phyloP scores from a whole-genome alignment of 2,329 filamentous ascomycete species.

The Penicillium sp. region DNA sequence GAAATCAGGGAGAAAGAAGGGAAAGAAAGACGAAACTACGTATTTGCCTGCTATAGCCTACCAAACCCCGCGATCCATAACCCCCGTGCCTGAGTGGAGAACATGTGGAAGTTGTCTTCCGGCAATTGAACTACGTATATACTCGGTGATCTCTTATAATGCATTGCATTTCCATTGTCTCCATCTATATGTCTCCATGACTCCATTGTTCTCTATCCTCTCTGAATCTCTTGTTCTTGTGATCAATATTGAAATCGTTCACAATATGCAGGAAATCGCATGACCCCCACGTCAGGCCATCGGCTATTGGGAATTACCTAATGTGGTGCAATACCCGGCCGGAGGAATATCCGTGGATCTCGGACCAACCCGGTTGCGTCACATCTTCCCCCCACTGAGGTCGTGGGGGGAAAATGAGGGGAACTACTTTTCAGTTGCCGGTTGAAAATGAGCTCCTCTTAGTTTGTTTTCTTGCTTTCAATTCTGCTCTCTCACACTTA shows the following conservation, averaged over 20 bases:
- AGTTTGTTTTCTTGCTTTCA: not conserved
- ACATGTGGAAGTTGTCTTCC: not conserved
- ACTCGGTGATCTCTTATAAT: not conserved
- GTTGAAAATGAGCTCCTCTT: not conserved
- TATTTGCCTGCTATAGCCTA: not conserved
- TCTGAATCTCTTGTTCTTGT: not conserved
- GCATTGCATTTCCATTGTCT: not conserved
- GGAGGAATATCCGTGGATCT: conserved; percentile 24
- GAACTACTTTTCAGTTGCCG: conserved; percentile 10
- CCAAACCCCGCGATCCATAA: not conserved
- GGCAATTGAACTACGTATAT: not conserved
- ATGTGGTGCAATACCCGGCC: conserved; percentile 17
- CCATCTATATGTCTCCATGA: not conserved
- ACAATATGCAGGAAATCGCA: not conserved
- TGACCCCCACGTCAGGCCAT: conserved; percentile 6
- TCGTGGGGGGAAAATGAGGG: conserved; percentile 11
- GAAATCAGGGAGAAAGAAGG: too few relatives aligned
- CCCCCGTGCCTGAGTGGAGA: not conserved
- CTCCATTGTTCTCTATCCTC: not conserved
- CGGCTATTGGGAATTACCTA: conserved; percentile 18
- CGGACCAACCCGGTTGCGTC: conserved; percentile 3
- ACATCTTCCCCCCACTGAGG: conserved; percentile 14
- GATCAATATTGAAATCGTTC: not conserved
- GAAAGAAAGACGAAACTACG: not conserved
- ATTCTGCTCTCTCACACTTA: not conserved